Evolutionary conservation across 2,329 filamentous ascomycete species (phyloP).

Genomic region (Aspergillus terreus): DNA sequence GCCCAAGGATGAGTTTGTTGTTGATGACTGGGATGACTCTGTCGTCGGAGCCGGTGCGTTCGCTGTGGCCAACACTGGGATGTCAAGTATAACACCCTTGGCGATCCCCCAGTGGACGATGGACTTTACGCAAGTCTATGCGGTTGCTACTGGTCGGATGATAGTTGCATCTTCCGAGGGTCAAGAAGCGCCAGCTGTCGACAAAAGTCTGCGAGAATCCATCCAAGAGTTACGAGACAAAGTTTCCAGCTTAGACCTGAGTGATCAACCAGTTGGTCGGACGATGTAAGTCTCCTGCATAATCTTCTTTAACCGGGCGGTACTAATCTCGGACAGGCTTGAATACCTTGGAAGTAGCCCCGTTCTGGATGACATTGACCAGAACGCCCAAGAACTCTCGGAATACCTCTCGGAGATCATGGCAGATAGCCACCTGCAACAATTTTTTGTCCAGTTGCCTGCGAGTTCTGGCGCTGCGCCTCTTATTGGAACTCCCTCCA

Average conservation of each 20-base stretch:
- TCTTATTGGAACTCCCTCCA: slow-evolving; percentile 1
- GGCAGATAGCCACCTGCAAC: slow-evolving; percentile 19
- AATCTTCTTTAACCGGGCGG: not conserved
- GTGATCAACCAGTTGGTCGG: slow-evolving; percentile 12
- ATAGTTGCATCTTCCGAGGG: slow-evolving; percentile 3
- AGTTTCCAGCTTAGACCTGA: slow-evolving; percentile 3
- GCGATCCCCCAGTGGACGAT: slow-evolving; percentile 26
- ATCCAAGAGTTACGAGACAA: slow-evolving; percentile 18
- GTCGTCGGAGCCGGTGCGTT: slow-evolving; percentile 7
- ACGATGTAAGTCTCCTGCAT: slow-evolving; percentile 27
- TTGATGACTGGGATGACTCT: slow-evolving; percentile 36
- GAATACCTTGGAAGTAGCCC: slow-evolving; percentile 27
- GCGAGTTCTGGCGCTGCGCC: slow-evolving; percentile 2
- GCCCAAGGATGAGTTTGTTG: slow-evolving; percentile 30
- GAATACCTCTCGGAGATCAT: slow-evolving; percentile 19
- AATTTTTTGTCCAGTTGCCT: slow-evolving; percentile 11
- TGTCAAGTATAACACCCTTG: slow-evolving; percentile 8
- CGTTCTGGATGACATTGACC: slow-evolving; percentile 34
- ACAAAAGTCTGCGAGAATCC: slow-evolving; percentile 19
- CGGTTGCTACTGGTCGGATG: slow-evolving; percentile 17
- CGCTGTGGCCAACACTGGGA: slow-evolving; percentile 6
- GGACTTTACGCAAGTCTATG: slow-evolving; percentile 27
- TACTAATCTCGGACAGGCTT: slow-evolving; percentile 24
- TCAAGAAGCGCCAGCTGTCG: not conserved
- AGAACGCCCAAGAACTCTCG: slow-evolving; percentile 28